Percentiles rank a stretch among this genome's conserved stretches.
phyloP scores from a whole-genome alignment of 106 monocot genomes.

The Cymbidium sinense region DNA sequence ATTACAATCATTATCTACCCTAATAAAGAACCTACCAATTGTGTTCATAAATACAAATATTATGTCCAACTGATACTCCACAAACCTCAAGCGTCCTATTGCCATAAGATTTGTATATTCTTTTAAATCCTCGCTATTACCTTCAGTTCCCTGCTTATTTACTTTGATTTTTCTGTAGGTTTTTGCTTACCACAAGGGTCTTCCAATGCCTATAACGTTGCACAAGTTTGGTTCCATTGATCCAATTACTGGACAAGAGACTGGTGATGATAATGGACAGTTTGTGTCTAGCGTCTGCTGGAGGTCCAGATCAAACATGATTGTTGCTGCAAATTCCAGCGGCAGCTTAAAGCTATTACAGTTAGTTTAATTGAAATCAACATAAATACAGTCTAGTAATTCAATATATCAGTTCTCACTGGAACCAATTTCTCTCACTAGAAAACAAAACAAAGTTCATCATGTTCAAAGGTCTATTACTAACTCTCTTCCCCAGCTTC shows the following conservation, averaged over 20 bases:
- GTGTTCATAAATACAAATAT: too few relatives aligned
- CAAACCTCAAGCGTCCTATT: too few relatives aligned
- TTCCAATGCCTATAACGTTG: conserved; percentile 87
- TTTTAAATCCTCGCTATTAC: too few relatives aligned
- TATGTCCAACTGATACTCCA: too few relatives aligned
- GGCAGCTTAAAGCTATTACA: conserved; percentile 77
- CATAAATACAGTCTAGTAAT: background rate
- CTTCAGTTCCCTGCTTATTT: background rate
- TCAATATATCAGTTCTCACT: too few relatives aligned
- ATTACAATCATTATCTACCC: too few relatives aligned
- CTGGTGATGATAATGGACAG: conserved; percentile 55
- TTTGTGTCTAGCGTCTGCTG: conserved; percentile 97
- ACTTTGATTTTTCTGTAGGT: conserved; percentile 38
- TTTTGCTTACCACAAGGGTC: conserved; percentile 78
- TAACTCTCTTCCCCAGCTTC: too few relatives aligned
- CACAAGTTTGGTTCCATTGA: conserved; percentile 91
- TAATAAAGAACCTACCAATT: too few relatives aligned
- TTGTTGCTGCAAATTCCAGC: conserved; percentile 77
- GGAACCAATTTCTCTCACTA: too few relatives aligned
- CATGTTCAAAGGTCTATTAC: too few relatives aligned
- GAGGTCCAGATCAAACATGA: conserved; percentile 72
- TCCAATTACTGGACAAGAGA: conserved; percentile 74
- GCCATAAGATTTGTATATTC: too few relatives aligned
- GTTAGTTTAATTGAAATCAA: conserved; percentile 44
- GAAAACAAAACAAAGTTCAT: too few relatives aligned